Conservation (phyloP, 2,329 filamentous ascomycete species). For the Colletotrichum truncatum region DNA sequence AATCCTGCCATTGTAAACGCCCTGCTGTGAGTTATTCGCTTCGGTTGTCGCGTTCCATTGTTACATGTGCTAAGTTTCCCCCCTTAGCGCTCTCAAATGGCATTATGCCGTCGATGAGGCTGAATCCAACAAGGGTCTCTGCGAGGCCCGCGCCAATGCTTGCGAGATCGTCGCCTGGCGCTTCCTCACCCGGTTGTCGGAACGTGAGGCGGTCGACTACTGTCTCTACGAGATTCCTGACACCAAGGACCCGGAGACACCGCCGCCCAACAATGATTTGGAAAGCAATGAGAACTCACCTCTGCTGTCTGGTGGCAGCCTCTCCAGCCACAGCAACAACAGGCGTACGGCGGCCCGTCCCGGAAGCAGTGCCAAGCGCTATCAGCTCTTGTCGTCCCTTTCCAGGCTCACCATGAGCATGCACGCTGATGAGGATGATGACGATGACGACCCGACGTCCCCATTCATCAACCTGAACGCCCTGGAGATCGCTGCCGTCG, state of each 20-base stretch:
- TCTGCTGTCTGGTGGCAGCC: slow-evolving; percentile 49
- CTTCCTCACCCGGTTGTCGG: slow-evolving; percentile 75
- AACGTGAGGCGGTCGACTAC: slow-evolving; percentile 77
- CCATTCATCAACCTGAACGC: slow-evolving; percentile 85
- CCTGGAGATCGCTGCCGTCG: slow-evolving; percentile 85
- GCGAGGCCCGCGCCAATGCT: slow-evolving; percentile 74
- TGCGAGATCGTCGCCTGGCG: slow-evolving; percentile 87
- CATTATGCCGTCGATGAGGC: slow-evolving; percentile 74
- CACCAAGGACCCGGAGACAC: slow-evolving; percentile 35
- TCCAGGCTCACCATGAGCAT: slow-evolving; percentile 63
- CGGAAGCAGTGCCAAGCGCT: slow-evolving; percentile 55
- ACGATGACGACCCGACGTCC: slow-evolving; percentile 70
- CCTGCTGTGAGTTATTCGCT: slow-evolving; percentile 67
- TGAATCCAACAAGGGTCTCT: slow-evolving; percentile 65
- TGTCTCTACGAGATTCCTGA: slow-evolving; percentile 78
- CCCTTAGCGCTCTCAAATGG: slow-evolving; percentile 76
- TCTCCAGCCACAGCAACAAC: slow-evolving; percentile 32
- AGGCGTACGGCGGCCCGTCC: slow-evolving; percentile 34
- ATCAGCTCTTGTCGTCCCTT: slow-evolving; percentile 61
- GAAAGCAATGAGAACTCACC: slow-evolving; percentile 58
- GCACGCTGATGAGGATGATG: slow-evolving; percentile 45
- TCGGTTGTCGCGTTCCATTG: neutral
- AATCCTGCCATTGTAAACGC: slow-evolving; percentile 79
- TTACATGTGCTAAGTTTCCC: too few species aligned
- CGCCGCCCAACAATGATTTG: slow-evolving; percentile 41